phyloP scores from a whole-genome alignment of 768 basidiomycete genomes.

The Boletales sp. region DNA sequence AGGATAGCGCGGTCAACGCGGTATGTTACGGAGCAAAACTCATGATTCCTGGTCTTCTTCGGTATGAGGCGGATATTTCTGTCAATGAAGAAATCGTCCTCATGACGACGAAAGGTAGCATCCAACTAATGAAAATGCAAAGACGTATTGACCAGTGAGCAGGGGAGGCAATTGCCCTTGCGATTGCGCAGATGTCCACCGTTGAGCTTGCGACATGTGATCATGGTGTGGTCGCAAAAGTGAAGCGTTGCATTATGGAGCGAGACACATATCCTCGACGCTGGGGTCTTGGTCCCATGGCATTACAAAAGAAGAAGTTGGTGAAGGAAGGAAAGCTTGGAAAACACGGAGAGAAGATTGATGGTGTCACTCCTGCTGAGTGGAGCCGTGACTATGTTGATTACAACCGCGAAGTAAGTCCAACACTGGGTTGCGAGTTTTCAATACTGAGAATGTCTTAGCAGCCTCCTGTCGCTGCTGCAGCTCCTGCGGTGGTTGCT shows the following conservation, averaged over 20 bases:
- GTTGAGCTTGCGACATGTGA: slow-evolving; percentile 98
- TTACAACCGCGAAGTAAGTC: slow-evolving; percentile 68
- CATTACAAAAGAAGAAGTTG: slow-evolving; percentile 96
- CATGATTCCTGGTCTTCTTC: slow-evolving; percentile 97
- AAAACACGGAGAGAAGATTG: slow-evolving; percentile 88
- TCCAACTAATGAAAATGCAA: background rate
- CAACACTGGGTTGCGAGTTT: background rate
- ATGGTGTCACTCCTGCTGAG: slow-evolving; percentile 81
- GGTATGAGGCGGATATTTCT: slow-evolving; percentile 94
- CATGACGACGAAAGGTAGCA: slow-evolving; percentile 94
- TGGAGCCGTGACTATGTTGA: slow-evolving; percentile 96
- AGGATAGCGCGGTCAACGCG: slow-evolving; percentile 98
- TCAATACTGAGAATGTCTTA: slow-evolving; percentile 18
- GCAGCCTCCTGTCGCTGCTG: slow-evolving; percentile 39
- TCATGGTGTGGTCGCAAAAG: slow-evolving; percentile 98
- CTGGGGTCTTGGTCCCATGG: slow-evolving; percentile 98
- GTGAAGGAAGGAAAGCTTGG: slow-evolving; percentile 97
- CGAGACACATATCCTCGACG: slow-evolving; percentile 96
- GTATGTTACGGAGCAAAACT: slow-evolving; percentile 99
- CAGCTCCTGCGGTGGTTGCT: slow-evolving; percentile 19
- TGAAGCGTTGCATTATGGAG: slow-evolving; percentile 99
- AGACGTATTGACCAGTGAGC: slow-evolving; percentile 4
- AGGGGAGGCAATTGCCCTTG: slow-evolving; percentile 93
- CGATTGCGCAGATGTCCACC: slow-evolving; percentile 96
- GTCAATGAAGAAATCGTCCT: slow-evolving; percentile 94